phyloP scores from a whole-genome alignment of 2,329 filamentous ascomycete species.

The Nemania serpens region DNA sequence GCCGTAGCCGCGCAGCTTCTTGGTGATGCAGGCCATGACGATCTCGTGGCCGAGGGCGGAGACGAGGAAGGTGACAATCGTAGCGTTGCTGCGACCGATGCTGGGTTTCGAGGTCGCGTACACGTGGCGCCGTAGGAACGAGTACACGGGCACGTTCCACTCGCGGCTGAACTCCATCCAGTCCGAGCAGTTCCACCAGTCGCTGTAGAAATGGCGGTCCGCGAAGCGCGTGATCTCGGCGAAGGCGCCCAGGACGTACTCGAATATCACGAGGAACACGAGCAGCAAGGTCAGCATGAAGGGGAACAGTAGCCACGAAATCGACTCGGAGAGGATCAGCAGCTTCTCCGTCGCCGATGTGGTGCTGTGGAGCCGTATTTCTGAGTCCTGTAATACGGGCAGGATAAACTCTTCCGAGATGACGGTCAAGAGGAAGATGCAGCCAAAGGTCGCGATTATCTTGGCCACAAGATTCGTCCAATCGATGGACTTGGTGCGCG shows the following conservation, averaged over 20 bases:
- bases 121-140: slow-evolving; percentile 92
- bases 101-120: slow-evolving; percentile 81
- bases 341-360: slow-evolving; percentile 65
- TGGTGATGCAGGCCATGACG: slow-evolving; percentile 97
- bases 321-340: slow-evolving; percentile 85
- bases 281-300: slow-evolving; percentile 96
- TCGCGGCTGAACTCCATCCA: slow-evolving; percentile 96
- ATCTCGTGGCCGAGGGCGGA: slow-evolving; percentile 90
- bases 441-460: slow-evolving; percentile 87
- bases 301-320: slow-evolving; percentile 89
- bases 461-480: slow-evolving; percentile 86
- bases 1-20: slow-evolving; percentile 93
- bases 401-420: slow-evolving; percentile 95
- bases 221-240: slow-evolving; percentile 93
- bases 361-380: slow-evolving; percentile 52
- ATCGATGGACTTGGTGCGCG: slow-evolving; percentile 73
- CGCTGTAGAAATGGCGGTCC: slow-evolving; percentile 88
- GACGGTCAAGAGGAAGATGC: slow-evolving; percentile 91
- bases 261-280: slow-evolving; percentile 97
- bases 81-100: slow-evolving; percentile 78
- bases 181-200: slow-evolving; percentile 79
- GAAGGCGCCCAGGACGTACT: slow-evolving; percentile 92
- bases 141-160: slow-evolving; percentile 98
- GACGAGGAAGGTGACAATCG: slow-evolving; percentile 88
- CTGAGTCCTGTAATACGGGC: slow-evolving; percentile 79